Evolutionary conservation across 257 asterid genomes (phyloP).

Genomic region (Forsythia viridissima): DNA sequence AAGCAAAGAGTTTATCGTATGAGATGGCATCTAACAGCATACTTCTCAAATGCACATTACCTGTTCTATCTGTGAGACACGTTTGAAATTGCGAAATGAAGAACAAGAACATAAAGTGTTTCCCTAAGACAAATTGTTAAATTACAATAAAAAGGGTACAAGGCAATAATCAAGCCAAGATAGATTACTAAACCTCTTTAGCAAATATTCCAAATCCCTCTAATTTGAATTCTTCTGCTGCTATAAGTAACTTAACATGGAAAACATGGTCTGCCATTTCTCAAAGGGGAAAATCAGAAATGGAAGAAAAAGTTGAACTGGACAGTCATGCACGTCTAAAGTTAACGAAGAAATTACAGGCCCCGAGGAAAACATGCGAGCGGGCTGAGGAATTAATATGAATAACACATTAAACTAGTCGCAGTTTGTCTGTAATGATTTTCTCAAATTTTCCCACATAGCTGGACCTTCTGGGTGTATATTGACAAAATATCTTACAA

Average conservation of each 20-base stretch:
- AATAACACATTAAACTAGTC: constrained; percentile 14
- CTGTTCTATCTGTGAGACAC: too few relatives aligned
- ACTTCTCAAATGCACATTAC: too few relatives aligned
- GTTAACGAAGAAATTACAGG: too few relatives aligned
- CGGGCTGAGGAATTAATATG: background rate
- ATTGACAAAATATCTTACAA: constrained; percentile 63
- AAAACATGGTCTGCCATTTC: background rate
- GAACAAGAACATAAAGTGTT: background rate
- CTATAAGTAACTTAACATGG: background rate
- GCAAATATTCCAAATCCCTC: background rate
- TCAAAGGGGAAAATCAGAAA: background rate
- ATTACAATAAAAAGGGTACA: too few relatives aligned
- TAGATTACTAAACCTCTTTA: too few relatives aligned
- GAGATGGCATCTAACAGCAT: too few relatives aligned
- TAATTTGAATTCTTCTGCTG: background rate
- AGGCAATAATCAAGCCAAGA: background rate
- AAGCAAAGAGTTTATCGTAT: too few relatives aligned
- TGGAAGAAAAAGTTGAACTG: background rate
- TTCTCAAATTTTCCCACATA: constrained; percentile 62
- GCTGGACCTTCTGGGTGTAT: constrained; percentile 77
- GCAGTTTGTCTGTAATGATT: constrained; percentile 33
- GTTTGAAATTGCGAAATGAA: too few relatives aligned
- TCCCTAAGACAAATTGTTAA: background rate
- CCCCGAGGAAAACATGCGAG: too few relatives aligned
- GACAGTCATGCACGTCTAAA: too few relatives aligned